A percentile compares a stretch with the other conserved stretches of the same genome.
Evolutionary conservation across 2,329 filamentous ascomycete genomes (phyloP).

Genomic region (Dactylella cylindrospora): DNA sequence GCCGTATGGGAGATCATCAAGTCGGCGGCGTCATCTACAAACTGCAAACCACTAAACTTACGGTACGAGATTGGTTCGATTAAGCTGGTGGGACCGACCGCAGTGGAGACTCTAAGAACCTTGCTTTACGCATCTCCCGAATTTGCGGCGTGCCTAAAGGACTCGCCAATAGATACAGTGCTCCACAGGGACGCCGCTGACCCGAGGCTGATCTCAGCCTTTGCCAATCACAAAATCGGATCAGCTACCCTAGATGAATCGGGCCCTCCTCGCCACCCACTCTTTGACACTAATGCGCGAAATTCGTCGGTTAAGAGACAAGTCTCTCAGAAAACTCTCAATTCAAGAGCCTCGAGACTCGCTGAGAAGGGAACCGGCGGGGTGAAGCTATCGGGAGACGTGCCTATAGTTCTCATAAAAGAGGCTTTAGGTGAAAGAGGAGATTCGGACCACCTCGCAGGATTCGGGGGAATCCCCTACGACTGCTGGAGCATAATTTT

Average conservation of each 20-base stretch:
- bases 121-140: constrained; percentile 60
- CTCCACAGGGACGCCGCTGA: constrained; percentile 3
- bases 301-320: constrained; percentile 17
- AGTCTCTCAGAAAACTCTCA: constrained; percentile 33
- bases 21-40: constrained; percentile 59
- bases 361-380: constrained; percentile 64
- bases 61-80: constrained; percentile 73
- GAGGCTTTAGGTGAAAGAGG: constrained; percentile 64
- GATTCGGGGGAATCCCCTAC: constrained; percentile 73
- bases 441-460: constrained; percentile 60
- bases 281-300: constrained; percentile 13
- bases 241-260: too few relatives aligned
- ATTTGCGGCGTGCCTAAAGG: constrained; percentile 45
- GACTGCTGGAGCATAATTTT: constrained; percentile 80
- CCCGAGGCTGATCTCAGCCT: constrained; percentile 56
- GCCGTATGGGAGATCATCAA: constrained; percentile 67
- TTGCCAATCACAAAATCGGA: constrained; percentile 53
- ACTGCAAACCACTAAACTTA: constrained; percentile 64
- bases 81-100: constrained; percentile 69
- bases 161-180: constrained; percentile 52
- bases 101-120: constrained; percentile 74
- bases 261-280: too few relatives aligned
- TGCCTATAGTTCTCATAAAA: constrained; percentile 71
- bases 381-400: constrained; percentile 70
- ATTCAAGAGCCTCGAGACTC: constrained; percentile 24